Percentiles rank a stretch among this genome's conserved stretches.
These are phyloP conservation scores for Gentiana macrophylla DNA, from an alignment of 257 asterid genomes.

Conservation along the genomic window DNA sequence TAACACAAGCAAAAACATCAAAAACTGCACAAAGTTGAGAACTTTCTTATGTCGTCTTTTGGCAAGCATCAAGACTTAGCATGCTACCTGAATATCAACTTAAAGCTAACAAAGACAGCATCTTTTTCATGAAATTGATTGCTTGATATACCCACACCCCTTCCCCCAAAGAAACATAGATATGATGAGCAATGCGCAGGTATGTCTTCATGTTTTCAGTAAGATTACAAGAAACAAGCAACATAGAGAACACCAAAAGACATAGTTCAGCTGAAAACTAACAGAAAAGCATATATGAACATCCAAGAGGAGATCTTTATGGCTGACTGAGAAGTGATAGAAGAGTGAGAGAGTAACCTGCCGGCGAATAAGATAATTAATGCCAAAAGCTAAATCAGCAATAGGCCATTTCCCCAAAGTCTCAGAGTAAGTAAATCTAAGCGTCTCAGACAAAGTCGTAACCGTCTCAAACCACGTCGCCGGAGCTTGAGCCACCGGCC, in stretches of 20 bases:
- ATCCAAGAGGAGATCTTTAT: background rate
- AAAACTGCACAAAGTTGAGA: too few species aligned
- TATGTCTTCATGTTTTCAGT: too few species aligned
- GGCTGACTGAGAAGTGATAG: background rate
- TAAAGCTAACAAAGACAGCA: background rate
- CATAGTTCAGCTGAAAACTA: background rate
- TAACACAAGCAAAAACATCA: too few species aligned
- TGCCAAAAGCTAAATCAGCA: conserved; percentile 78
- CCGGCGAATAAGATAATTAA: conserved; percentile 63
- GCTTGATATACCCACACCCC: background rate
- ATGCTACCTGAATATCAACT: background rate
- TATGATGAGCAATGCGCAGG: too few species aligned
- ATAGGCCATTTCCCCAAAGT: conserved; percentile 87
- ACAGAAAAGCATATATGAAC: background rate
- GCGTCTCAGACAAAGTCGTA: conserved; percentile 57
- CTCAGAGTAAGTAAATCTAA: conserved; percentile 73
- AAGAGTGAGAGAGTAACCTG: conserved; percentile 31
- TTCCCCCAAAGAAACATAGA: too few species aligned
- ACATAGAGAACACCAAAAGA: background rate
- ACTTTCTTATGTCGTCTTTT: background rate
- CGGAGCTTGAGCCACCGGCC: conserved; percentile 87
- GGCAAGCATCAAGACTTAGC: background rate
- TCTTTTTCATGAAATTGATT: background rate
- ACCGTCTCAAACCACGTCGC: conserved; percentile 79
- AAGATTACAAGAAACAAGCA: background rate